Conservation (phyloP, 805 yeast species). For the Zygotorulaspora florentina region DNA sequence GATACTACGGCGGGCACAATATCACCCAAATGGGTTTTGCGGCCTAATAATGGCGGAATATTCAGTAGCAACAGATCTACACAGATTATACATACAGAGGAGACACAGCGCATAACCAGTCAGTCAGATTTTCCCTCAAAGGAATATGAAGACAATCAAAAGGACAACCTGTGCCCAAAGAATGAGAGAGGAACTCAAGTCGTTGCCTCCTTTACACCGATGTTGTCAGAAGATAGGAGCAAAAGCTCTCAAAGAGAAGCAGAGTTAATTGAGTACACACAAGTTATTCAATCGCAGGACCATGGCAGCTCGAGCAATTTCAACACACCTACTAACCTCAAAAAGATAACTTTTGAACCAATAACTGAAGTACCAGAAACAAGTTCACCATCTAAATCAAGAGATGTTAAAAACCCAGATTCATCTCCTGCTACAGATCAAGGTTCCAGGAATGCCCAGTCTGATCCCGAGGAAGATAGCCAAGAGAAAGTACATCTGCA, state of each 20-base stretch:
- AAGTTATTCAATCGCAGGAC: constrained; percentile 15
- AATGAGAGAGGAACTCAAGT: constrained; percentile 6
- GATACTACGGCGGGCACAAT: constrained; percentile 20
- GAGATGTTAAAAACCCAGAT: constrained; percentile 2
- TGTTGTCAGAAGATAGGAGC: not conserved
- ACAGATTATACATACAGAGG: constrained; percentile 16
- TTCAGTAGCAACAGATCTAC: constrained; percentile 19
- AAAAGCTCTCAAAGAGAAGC: not conserved
- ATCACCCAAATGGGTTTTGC: constrained; percentile 17
- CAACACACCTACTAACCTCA: constrained; percentile 4
- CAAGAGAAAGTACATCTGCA: constrained; percentile 14
- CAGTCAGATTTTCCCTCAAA: not conserved
- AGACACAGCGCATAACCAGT: constrained; percentile 11
- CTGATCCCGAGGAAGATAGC: constrained; percentile 4
- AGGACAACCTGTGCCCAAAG: not conserved
- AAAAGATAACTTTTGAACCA: constrained; percentile 8
- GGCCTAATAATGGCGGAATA: constrained; percentile 6
- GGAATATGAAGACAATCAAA: not conserved
- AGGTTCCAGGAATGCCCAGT: not conserved
- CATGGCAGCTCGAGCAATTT: constrained; percentile 2
- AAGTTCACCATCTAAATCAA: constrained; percentile 19
- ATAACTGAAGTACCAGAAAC: constrained; percentile 22
- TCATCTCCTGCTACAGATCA: constrained; percentile 6
- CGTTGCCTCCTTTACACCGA: constrained; percentile 5
- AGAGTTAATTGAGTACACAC: constrained; percentile 3